phyloP scores from a whole-genome alignment of 2,329 filamentous ascomycete species.

The Pyrenophora seminiperda region DNA sequence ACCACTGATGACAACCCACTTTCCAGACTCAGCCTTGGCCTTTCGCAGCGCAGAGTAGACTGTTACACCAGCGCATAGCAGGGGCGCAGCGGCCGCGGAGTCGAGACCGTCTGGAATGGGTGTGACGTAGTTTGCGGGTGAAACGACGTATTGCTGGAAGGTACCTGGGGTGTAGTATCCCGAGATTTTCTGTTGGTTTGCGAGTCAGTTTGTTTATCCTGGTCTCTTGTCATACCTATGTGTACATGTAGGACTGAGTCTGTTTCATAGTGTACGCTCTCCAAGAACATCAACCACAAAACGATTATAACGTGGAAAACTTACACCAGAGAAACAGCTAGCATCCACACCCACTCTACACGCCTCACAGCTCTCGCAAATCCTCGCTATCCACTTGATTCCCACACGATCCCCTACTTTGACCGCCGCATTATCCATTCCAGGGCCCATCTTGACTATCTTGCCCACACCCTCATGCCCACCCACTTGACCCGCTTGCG shows the following conservation, averaged over 20 bases:
- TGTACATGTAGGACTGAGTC: no score
- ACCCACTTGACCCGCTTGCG: conserved; percentile 66
- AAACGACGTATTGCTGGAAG: conserved; percentile 72
- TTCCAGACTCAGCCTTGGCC: conserved; percentile 61
- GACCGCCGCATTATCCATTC: conserved; percentile 60
- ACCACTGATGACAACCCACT: conserved; percentile 62
- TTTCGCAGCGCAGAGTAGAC: conserved; percentile 70
- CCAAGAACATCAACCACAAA: neutral
- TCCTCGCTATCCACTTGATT: conserved; percentile 69
- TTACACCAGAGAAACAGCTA: conserved; percentile 39
- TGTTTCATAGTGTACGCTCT: neutral
- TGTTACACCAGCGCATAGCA: conserved; percentile 71
- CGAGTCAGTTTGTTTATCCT: neutral
- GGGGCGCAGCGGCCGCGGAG: conserved; percentile 65
- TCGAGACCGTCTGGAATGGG: conserved; percentile 67
- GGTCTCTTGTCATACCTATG: no score
- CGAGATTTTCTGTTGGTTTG: conserved; percentile 53
- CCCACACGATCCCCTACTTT: conserved; percentile 72
- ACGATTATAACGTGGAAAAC: conserved; percentile 15
- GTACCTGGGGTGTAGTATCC: conserved; percentile 73
- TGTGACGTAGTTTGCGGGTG: conserved; percentile 70
- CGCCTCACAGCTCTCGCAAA: conserved; percentile 54
- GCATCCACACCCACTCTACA: conserved; percentile 54
- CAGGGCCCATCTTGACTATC: conserved; percentile 68
- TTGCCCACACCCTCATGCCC: conserved; percentile 72